A percentile compares a stretch with the other conserved stretches of the same genome.
Evolutionary conservation across 495 filamentous ascomycete genomes (phyloP).

Genomic region (Penicillium salamii): DNA sequence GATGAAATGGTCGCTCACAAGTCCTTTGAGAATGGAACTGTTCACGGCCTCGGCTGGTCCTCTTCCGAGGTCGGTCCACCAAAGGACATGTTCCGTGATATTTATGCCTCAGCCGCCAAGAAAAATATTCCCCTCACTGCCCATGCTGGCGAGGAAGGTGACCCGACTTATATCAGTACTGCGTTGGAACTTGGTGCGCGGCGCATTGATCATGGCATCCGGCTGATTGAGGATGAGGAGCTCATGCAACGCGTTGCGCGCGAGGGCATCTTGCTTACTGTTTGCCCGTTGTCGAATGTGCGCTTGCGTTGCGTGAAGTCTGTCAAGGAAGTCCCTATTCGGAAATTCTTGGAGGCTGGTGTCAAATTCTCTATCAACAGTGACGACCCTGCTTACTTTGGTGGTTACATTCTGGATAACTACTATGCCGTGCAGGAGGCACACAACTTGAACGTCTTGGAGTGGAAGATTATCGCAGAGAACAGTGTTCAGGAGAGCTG

Average conservation of each 20-base stretch:
- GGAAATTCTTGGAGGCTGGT: conserved; percentile 61
- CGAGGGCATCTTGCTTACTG: conserved; percentile 57
- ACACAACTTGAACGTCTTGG: conserved; percentile 54
- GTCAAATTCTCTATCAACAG: conserved; percentile 70
- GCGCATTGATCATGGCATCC: conserved; percentile 74
- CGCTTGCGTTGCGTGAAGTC: conserved; percentile 55
- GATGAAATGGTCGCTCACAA: conserved; percentile 43
- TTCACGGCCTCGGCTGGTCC: conserved; percentile 66
- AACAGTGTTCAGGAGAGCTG: conserved; percentile 63
- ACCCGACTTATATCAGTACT: conserved; percentile 59
- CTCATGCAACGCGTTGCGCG: conserved; percentile 57
- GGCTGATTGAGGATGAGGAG: conserved; percentile 56
- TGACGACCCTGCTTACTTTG: conserved; percentile 82
- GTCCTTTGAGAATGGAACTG: conserved; percentile 48
- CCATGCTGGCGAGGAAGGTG: conserved; percentile 76
- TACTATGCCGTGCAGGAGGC: conserved; percentile 75
- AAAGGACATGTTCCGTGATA: conserved; percentile 58
- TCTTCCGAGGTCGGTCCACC: conserved; percentile 63
- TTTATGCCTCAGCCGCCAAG: conserved; percentile 53
- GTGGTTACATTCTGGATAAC: conserved; percentile 71
- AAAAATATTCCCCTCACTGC: conserved; percentile 58
- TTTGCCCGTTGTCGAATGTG: conserved; percentile 75
- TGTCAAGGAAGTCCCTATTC: conserved; percentile 60
- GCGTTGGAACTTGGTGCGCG: conserved; percentile 59
- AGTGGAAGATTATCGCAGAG: conserved; percentile 64